Evolutionary conservation across 2,329 filamentous ascomycete genomes (phyloP).

Genomic region (Aspergillus candidus): DNA sequence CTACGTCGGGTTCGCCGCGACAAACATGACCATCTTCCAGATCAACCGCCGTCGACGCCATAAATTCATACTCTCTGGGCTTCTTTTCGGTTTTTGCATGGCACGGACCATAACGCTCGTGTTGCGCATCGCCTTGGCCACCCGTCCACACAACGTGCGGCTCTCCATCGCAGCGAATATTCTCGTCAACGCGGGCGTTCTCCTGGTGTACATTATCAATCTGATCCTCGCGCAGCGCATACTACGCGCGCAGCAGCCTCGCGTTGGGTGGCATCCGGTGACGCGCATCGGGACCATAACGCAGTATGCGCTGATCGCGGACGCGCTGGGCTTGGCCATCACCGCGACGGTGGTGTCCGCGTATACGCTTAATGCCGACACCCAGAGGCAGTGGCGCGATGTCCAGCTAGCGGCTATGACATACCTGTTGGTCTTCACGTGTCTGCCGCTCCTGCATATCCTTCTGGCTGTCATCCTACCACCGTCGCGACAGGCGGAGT

Average conservation of each 20-base stretch:
- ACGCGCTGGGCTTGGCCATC: conserved; percentile 62
- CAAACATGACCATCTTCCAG: conserved; percentile 43
- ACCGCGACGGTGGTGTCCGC: conserved; percentile 57
- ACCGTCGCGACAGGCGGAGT: conserved; percentile 41
- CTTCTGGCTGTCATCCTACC: conserved; percentile 43
- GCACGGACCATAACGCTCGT: conserved; percentile 42
- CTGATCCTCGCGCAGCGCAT: conserved; percentile 71
- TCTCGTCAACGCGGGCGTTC: conserved; percentile 66
- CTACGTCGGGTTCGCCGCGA: conserved; percentile 38
- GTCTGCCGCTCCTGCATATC: conserved; percentile 58
- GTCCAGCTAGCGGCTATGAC: conserved; percentile 60
- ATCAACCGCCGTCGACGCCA: conserved; percentile 38
- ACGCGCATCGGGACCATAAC: conserved; percentile 50
- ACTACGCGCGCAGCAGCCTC: conserved; percentile 65
- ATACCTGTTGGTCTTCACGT: conserved; percentile 59
- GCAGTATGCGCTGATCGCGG: conserved; percentile 53
- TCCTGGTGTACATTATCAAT: conserved; percentile 73
- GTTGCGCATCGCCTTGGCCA: conserved; percentile 54
- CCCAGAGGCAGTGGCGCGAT: conserved; percentile 50
- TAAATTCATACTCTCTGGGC: conserved; percentile 46
- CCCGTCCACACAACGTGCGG: conserved; percentile 35
- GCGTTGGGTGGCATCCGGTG: conserved; percentile 59
- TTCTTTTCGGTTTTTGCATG: conserved; percentile 47
- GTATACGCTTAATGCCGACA: conserved; percentile 56
- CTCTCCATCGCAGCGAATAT: conserved; percentile 57